A percentile compares a stretch with the other conserved stretches of the same genome.
These are phyloP conservation scores for Ephemerocybe angulata DNA, from an alignment of 768 basidiomycete genomes.

Conservation along the genomic window DNA sequence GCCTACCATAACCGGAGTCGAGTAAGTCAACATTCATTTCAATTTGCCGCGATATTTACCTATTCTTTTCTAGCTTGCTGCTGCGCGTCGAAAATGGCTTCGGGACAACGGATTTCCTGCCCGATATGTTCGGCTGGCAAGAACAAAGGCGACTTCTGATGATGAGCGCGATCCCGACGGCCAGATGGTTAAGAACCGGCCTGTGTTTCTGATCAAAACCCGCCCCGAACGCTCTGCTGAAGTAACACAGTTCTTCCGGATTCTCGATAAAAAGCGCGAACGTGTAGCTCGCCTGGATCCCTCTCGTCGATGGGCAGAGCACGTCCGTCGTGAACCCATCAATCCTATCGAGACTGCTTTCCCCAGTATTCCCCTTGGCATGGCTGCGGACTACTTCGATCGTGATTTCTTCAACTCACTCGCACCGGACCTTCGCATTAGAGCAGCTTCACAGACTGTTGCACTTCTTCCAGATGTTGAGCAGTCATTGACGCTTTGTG, in stretches of 20 bases:
- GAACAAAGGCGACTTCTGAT: constrained; percentile 16
- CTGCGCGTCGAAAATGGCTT: constrained; percentile 5
- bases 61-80: background rate
- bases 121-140: constrained; percentile 5
- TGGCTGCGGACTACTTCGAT: constrained; percentile 16
- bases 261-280: constrained; percentile 2
- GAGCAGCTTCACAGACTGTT: background rate
- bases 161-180: constrained; percentile 15
- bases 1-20: constrained; percentile 8
- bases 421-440: background rate
- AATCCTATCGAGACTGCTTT: background rate
- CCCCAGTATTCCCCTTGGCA: constrained; percentile 1
- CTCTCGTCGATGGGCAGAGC: background rate
- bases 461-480: background rate
- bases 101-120: background rate
- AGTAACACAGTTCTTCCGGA: constrained; percentile 3
- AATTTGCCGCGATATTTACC: background rate
- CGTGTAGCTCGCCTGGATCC: background rate
- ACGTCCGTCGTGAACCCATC: background rate
- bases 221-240: constrained; percentile 5
- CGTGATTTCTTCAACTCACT: constrained; percentile 10
- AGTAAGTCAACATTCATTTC: constrained; percentile 1
- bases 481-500: background rate
- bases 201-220: constrained; percentile 8
- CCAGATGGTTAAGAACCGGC: background rate